Percentiles rank a stretch among this genome's conserved stretches.
Conservation (phyloP, 306 rosid genomes). For the Canavalia gladiata region DNA sequence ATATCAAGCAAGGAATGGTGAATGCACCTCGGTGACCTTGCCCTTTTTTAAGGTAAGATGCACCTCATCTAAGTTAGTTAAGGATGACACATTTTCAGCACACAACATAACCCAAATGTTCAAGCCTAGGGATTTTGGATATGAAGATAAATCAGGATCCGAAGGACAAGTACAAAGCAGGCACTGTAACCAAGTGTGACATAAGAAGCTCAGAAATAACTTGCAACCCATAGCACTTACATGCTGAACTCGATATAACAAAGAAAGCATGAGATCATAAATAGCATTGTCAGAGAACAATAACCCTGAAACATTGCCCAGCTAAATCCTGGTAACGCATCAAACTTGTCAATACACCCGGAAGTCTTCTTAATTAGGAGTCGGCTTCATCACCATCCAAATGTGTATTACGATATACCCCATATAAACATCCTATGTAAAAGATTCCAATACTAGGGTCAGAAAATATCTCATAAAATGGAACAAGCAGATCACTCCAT, state of each 20-base stretch:
- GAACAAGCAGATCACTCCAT: slow-evolving; percentile 64
- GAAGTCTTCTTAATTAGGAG: slow-evolving; percentile 69
- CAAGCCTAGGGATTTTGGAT: slow-evolving; percentile 22
- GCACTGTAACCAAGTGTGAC: slow-evolving; percentile 45
- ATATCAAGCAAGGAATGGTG: slow-evolving; percentile 26
- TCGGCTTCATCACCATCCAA: slow-evolving; percentile 78
- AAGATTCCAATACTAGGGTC: slow-evolving; percentile 67
- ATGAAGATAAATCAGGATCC: slow-evolving; percentile 35
- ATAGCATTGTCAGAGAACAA: slow-evolving; percentile 55
- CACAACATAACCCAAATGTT: slow-evolving; percentile 29
- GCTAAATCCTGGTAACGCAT: slow-evolving; percentile 63
- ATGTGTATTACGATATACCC: slow-evolving; percentile 66
- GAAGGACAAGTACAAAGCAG: slow-evolving; percentile 45
- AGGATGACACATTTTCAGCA: slow-evolving; percentile 42
- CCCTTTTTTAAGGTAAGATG: slow-evolving; percentile 12
- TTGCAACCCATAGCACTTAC: slow-evolving; percentile 54
- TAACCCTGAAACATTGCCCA: slow-evolving; percentile 59
- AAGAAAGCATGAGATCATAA: slow-evolving; percentile 53
- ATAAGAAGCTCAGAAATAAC: slow-evolving; percentile 47
- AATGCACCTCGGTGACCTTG: slow-evolving; percentile 3
- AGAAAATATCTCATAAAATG: slow-evolving; percentile 64
- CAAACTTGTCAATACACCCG: slow-evolving; percentile 70
- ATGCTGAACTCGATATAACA: slow-evolving; percentile 57
- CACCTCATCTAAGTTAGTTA: slow-evolving; percentile 22
- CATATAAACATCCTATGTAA: slow-evolving; percentile 75